A percentile compares a stretch with the other conserved stretches of the same genome.
These are phyloP conservation scores for Gloeophyllum trabeum DNA, from an alignment of 768 basidiomycete genomes.

Conservation along the genomic window DNA sequence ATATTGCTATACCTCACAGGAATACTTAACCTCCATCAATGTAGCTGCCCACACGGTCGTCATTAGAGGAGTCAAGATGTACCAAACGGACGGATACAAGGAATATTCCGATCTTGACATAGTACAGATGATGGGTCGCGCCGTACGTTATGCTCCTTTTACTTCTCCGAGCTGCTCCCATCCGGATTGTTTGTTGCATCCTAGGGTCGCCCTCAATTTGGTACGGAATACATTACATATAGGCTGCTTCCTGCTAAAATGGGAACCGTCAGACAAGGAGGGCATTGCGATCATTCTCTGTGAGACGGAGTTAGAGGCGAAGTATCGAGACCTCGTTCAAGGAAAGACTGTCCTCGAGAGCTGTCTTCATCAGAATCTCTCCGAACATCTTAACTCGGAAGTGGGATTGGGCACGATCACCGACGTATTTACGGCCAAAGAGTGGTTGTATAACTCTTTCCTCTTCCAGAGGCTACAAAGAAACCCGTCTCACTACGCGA, in stretches of 20 bases:
- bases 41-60: conserved; percentile 91
- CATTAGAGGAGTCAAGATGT: conserved; percentile 83
- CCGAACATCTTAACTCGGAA: conserved; percentile 92
- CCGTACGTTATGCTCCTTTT: conserved; percentile 33
- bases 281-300: conserved; percentile 81
- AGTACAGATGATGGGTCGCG: conserved; percentile 94
- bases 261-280: conserved; percentile 63
- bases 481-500: conserved; percentile 71
- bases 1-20: too few relatives aligned
- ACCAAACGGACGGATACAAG: conserved; percentile 50
- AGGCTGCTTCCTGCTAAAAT: background rate
- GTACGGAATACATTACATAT: conserved; percentile 22
- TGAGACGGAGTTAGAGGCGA: conserved; percentile 56
- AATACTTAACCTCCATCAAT: too few relatives aligned
- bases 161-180: background rate
- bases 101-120: conserved; percentile 92
- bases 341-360: conserved; percentile 79
- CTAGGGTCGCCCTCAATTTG: conserved; percentile 86
- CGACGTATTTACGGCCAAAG: conserved; percentile 53
- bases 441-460: conserved; percentile 82
- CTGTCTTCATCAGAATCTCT: conserved; percentile 68
- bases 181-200: background rate
- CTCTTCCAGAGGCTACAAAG: conserved; percentile 76
- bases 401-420: conserved; percentile 81
- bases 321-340: conserved; percentile 59